Percentiles rank a stretch among this genome's conserved stretches.
Evolutionary conservation across 192 early-diverging fungal genomes (phyloP).

Genomic region (Podochytrium sp.): DNA sequence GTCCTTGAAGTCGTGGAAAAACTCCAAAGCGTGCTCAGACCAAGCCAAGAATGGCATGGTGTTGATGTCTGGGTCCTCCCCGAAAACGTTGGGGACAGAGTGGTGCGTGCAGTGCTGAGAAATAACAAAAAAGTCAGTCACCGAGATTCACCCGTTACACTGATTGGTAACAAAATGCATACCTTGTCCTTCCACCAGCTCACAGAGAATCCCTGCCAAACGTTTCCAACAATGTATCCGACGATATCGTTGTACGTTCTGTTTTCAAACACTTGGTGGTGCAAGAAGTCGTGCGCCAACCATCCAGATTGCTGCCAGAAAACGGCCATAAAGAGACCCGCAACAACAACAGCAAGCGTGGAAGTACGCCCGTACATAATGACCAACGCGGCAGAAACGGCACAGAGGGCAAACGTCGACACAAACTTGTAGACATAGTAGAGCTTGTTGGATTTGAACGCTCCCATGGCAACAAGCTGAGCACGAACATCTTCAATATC

Average conservation of each 20-base stretch:
- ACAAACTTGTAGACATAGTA: slow-evolving; percentile 71
- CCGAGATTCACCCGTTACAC: too few relatives aligned
- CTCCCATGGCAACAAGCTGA: slow-evolving; percentile 55
- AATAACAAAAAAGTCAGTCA: background rate
- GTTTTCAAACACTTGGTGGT: slow-evolving; percentile 80
- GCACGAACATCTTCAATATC: slow-evolving; percentile 66
- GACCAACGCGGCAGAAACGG: slow-evolving; percentile 54
- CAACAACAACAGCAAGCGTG: slow-evolving; percentile 57
- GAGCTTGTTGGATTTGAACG: slow-evolving; percentile 68
- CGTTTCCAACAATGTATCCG: slow-evolving; percentile 72
- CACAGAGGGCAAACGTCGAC: slow-evolving; percentile 57
- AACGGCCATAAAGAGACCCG: slow-evolving; percentile 64
- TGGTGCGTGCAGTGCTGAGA: slow-evolving; percentile 80
- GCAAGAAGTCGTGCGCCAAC: slow-evolving; percentile 82
- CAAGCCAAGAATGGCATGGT: slow-evolving; percentile 82
- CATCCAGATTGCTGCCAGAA: slow-evolving; percentile 87
- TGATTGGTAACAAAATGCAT: background rate
- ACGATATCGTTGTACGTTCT: slow-evolving; percentile 64
- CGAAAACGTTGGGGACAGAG: slow-evolving; percentile 76
- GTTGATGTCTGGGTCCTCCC: slow-evolving; percentile 82
- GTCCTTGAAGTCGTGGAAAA: slow-evolving; percentile 53
- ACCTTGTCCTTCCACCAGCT: slow-evolving; percentile 85
- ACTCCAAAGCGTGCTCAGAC: slow-evolving; percentile 64
- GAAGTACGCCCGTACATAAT: slow-evolving; percentile 51
- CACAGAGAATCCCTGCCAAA: slow-evolving; percentile 78